Percentiles rank a stretch among this genome's conserved stretches.
Evolutionary conservation across 441 rosid species (phyloP).

Genomic region (Pelargonium cotyledonis): DNA sequence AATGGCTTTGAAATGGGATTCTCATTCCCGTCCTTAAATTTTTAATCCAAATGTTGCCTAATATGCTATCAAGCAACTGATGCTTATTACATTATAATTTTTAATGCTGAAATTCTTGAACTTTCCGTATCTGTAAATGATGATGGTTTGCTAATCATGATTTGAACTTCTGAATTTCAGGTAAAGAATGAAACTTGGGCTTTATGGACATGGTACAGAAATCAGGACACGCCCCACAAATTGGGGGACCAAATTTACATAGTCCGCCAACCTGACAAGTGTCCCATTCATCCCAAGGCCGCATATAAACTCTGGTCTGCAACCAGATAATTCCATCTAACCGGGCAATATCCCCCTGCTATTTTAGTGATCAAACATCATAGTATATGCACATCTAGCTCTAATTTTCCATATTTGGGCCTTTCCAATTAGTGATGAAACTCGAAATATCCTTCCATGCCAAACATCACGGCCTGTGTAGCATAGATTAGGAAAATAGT

Average conservation of each 20-base stretch:
- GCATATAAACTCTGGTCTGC: conserved; percentile 11
- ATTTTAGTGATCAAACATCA: too few relatives aligned
- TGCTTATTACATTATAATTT: not conserved
- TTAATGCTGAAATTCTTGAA: too few relatives aligned
- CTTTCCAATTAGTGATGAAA: not conserved
- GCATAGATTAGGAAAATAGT: not conserved
- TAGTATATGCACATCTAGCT: too few relatives aligned
- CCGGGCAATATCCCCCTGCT: not conserved
- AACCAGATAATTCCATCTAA: conserved; percentile 10
- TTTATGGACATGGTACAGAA: conserved; percentile 50
- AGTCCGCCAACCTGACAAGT: conserved; percentile 40
- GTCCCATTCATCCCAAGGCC: conserved; percentile 15
- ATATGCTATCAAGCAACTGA: not conserved
- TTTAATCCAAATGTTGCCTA: not conserved
- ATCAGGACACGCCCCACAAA: conserved; percentile 33
- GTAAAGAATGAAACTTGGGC: conserved; percentile 53
- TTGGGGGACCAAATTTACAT: conserved; percentile 41
- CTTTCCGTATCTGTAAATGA: too few relatives aligned
- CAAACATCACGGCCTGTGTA: not conserved
- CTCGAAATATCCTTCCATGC: not conserved
- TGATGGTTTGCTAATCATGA: not conserved
- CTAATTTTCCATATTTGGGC: too few relatives aligned
- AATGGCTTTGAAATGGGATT: not conserved
- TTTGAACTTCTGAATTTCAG: conserved; percentile 27
- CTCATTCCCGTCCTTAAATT: too few relatives aligned